These are phyloP conservation scores for Yamadazyma sp. DNA, from an alignment of 805 yeast species.

Conservation along the genomic window DNA sequence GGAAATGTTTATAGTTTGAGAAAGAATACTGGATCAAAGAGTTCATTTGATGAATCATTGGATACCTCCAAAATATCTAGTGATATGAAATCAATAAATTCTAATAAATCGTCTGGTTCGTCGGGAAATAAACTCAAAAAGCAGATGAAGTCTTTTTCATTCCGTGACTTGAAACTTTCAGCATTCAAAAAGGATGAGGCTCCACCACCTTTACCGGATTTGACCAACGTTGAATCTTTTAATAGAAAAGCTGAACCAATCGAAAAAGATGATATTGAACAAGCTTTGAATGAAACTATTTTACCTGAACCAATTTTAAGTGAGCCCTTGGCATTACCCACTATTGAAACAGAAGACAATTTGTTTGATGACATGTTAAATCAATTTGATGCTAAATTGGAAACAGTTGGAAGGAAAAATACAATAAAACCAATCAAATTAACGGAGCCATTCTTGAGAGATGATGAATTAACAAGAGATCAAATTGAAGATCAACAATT, in stretches of 20 bases:
- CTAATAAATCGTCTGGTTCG: slow-evolving; percentile 7
- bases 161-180: slow-evolving; percentile 13
- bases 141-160: slow-evolving; percentile 11
- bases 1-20: too few relatives aligned
- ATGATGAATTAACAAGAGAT: slow-evolving; percentile 40
- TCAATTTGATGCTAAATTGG: slow-evolving; percentile 24
- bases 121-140: slow-evolving; percentile 3
- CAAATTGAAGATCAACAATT: slow-evolving; percentile 39
- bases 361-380: slow-evolving; percentile 28
- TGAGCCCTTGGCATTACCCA: slow-evolving; percentile 19
- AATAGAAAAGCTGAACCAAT: slow-evolving; percentile 3
- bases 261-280: too few relatives aligned
- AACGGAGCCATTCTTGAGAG: slow-evolving; percentile 30
- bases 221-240: slow-evolving; percentile 5
- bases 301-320: neutral
- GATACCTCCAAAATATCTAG: neutral
- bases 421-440: slow-evolving; percentile 8
- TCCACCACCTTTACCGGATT: slow-evolving; percentile 11
- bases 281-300: neutral
- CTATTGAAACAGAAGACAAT: slow-evolving; percentile 23
- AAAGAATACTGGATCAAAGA: too few relatives aligned
- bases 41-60: neutral
- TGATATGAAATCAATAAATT: slow-evolving; percentile 2
- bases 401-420: slow-evolving; percentile 12
- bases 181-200: slow-evolving; percentile 8